Evolutionary conservation across 2,329 filamentous ascomycete species (phyloP).

Genomic region (Pseudocercospora eumusae): DNA sequence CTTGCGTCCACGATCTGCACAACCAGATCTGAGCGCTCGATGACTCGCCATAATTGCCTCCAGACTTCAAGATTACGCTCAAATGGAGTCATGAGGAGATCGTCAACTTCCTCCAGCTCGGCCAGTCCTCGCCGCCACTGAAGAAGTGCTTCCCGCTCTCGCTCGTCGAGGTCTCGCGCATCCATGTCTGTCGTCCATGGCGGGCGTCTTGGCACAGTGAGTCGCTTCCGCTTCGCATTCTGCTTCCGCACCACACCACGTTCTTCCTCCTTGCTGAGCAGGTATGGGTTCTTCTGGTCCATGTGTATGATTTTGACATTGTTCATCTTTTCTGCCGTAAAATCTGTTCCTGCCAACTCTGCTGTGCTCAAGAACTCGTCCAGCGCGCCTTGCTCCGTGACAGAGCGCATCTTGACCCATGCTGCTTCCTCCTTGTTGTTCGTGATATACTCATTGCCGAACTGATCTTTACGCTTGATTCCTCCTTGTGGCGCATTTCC

Average conservation of each 20-base stretch:
- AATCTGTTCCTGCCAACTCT: slow-evolving; percentile 96
- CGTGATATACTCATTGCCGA: slow-evolving; percentile 70
- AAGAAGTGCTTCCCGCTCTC: slow-evolving; percentile 78
- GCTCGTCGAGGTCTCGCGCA: slow-evolving; percentile 72
- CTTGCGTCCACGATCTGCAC: slow-evolving; percentile 98
- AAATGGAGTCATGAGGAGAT: slow-evolving; percentile 95
- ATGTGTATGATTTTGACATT: slow-evolving; percentile 98
- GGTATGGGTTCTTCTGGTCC: slow-evolving; percentile 92
- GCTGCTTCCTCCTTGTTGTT: slow-evolving; percentile 87
- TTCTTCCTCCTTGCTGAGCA: slow-evolving; percentile 84
- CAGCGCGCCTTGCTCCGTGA: slow-evolving; percentile 93
- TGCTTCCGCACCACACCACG: slow-evolving; percentile 76
- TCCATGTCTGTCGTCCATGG: slow-evolving; percentile 87
- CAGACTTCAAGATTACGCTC: slow-evolving; percentile 97
- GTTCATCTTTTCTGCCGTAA: slow-evolving; percentile 98
- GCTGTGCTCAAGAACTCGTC: slow-evolving; percentile 97
- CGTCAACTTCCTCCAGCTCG: slow-evolving; percentile 89
- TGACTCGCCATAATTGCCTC: slow-evolving; percentile 96
- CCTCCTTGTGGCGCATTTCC: slow-evolving; percentile 70
- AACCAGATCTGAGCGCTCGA: slow-evolving; percentile 90
- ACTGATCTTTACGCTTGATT: slow-evolving; percentile 40
- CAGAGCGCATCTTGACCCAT: slow-evolving; percentile 99
- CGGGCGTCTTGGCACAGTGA: slow-evolving; percentile 88
- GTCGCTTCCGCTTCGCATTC: slow-evolving; percentile 70
- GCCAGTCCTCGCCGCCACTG: slow-evolving; percentile 88